These are phyloP conservation scores for Penicillium sclerotigenum DNA, from an alignment of 2,329 filamentous ascomycete species.

Conservation along the genomic window DNA sequence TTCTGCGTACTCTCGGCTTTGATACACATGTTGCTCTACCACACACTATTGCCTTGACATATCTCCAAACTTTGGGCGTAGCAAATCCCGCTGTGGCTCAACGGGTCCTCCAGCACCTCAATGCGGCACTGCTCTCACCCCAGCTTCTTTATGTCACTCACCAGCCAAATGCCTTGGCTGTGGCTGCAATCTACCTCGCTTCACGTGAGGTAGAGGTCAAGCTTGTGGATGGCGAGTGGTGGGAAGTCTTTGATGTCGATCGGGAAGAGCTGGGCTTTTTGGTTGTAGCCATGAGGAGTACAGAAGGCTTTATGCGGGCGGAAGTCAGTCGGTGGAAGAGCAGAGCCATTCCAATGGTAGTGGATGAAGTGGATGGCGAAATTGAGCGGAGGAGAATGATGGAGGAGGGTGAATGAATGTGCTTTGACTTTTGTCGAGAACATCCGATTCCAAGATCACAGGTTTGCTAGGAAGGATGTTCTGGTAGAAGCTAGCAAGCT, in stretches of 20 bases:
- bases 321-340: constrained; percentile 58
- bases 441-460: neutral
- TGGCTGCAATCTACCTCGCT: constrained; percentile 86
- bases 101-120: constrained; percentile 73
- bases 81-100: constrained; percentile 58
- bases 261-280: constrained; percentile 91
- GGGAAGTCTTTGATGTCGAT: constrained; percentile 97
- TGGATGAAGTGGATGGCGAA: constrained; percentile 58
- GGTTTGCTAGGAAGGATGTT: neutral
- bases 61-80: constrained; percentile 83
- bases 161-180: constrained; percentile 80
- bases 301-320: constrained; percentile 65
- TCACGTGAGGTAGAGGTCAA: constrained; percentile 72
- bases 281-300: constrained; percentile 77
- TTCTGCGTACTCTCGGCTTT: constrained; percentile 75
- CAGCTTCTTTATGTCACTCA: constrained; percentile 90
- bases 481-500: neutral
- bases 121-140: constrained; percentile 78
- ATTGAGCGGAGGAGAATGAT: constrained; percentile 52
- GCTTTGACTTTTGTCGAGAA: neutral
- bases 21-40: constrained; percentile 82
- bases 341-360: constrained; percentile 56
- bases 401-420: constrained; percentile 39
- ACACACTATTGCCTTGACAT: constrained; percentile 82
- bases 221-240: constrained; percentile 84